Evolutionary conservation across 2,329 filamentous ascomycete species (phyloP), one percentile per base, ranked within the genome.

Genomic region (Biscogniauxia mediterranea): DNA sequence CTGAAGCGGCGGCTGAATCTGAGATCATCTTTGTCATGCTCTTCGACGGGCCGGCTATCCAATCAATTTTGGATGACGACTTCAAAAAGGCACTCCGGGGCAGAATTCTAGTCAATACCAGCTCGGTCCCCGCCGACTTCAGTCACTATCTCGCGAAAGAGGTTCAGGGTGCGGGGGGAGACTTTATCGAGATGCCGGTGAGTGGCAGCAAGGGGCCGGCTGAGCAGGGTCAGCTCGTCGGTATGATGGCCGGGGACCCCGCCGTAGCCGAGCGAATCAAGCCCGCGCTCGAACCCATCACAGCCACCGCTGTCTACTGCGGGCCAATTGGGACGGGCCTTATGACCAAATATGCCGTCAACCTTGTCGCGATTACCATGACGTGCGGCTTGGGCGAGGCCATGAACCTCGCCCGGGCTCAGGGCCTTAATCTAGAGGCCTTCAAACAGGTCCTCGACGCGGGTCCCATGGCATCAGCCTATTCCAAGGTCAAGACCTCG

Each of bases 161-260:
- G 21, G 65, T 73, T 3, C 53, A 55, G 5, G 25, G 54, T 1
- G 70, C 68, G 2, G 71, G 74, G 0, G 73, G 73, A 1, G 52
- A 68, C 2, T 76, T 70, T 25, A 58, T 76, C 49, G 73, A 75
- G 57, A 75, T 75, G 73, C 74, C 73, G 2, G 74, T 75, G 32
- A 75, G 74, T 55, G 74, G 74, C 6, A 74, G 73, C 65, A 71
- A 70, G 51, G 60, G 73, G 0, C 74, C 74, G 0, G 74, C 74
- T 0, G 74, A 74, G 58, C 64, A 70, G 52, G 74, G 74, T 2
- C 55, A 62, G n/a, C 69, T 75, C 7, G 72, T 76, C 20, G 74
- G 72, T 38, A 71, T 76, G 67, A 67, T 76, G 49, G 74, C 71
- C 13, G 73, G 74, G 5, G 70, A 74, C 32, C 56, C 51, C 11